Conservation (phyloP, 1,284 basidiomycete genomes). For the Cryptococcus floricola region DNA sequence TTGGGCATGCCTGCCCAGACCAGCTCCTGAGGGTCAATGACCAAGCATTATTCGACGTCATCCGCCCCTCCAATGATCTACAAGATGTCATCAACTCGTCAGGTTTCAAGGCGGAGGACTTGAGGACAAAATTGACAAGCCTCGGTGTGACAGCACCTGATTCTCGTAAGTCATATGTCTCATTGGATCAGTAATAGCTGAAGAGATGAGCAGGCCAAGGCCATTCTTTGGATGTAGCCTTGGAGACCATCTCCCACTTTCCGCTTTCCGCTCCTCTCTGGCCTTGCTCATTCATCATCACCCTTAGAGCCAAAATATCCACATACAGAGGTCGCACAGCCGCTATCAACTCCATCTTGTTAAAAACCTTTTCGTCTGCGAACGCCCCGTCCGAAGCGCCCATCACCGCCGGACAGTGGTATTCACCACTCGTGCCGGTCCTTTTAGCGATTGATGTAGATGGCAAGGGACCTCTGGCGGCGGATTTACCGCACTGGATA, state of each 20-base stretch:
- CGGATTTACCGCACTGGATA: not conserved
- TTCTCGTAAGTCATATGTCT: conserved; percentile 3
- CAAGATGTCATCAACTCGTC: conserved; percentile 35
- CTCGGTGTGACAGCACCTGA: conserved; percentile 10
- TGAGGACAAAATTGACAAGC: conserved; percentile 24
- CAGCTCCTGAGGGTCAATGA: conserved; percentile 33
- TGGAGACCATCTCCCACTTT: conserved; percentile 6
- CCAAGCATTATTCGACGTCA: conserved; percentile 21
- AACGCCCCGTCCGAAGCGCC: not conserved
- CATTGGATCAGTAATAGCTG: not conserved
- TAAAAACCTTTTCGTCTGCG: conserved; percentile 1
- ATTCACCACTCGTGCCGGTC: not conserved
- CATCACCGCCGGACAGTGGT: not conserved
- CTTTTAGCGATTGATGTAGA: conserved; percentile 1
- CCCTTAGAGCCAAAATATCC: conserved; percentile 2
- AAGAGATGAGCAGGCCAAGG: not conserved
- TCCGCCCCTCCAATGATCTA: conserved; percentile 30
- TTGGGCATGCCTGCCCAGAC: conserved; percentile 37
- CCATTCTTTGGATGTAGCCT: not conserved
- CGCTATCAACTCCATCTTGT: not conserved
- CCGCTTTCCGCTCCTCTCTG: conserved; percentile 10
- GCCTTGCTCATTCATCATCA: conserved; percentile 4
- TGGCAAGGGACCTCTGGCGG: not conserved
- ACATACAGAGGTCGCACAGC: not conserved
- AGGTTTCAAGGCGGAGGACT: conserved; percentile 28